Base-by-base conservation (phyloP, 2,329 filamentous ascomycete species). In the Lachnellula hyalina region DNA sequence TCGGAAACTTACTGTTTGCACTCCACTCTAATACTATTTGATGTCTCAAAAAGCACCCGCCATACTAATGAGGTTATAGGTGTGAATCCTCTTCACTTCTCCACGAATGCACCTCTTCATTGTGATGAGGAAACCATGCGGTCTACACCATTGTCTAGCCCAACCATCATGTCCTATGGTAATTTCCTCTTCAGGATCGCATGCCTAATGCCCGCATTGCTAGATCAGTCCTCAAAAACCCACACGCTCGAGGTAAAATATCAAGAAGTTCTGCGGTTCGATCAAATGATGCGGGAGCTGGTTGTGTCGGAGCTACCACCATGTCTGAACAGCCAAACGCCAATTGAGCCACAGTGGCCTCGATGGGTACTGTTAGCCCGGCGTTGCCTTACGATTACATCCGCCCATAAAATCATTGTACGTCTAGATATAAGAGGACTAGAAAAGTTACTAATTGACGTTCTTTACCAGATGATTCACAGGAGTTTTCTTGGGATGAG, bases 391-490 rank as follows among this genome's bases (percentile, higher is more conserved):
- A 61, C 57, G 7, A 53, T 61, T 14, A 59, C 59, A 21, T 55
- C 57, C 8, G 59, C 59, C n/a, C 59, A 61, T 42, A 61, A 61
- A 38, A 61, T 61, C 2, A 61, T 61, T 41, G 55, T 57, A 54
- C 11, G 21, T 9, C 5, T 44, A 14, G 8, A 19, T 44, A 7
- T 25, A 14, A 25, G 3, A 15, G 14, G 36, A 17, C n/a, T 40
- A 5, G 9, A 35, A 2, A 19, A 35, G 36, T 5, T 14, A 34
- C 35, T 40, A 28, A 40, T 28, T 25, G 9, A 9, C 4, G 17
- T 23, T 21, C 12, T 25, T 32, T n/a, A 14, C 28, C 8, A 57
- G 55, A 61, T 61, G 59, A 61, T 61, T 32, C 59, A 61, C 49
- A 46, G 59, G 14, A 57, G 52, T 36, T 61, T 61, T 47, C 51